Conservation (phyloP, 2,329 filamentous ascomycete genomes). For the Leptographium procerum region DNA sequence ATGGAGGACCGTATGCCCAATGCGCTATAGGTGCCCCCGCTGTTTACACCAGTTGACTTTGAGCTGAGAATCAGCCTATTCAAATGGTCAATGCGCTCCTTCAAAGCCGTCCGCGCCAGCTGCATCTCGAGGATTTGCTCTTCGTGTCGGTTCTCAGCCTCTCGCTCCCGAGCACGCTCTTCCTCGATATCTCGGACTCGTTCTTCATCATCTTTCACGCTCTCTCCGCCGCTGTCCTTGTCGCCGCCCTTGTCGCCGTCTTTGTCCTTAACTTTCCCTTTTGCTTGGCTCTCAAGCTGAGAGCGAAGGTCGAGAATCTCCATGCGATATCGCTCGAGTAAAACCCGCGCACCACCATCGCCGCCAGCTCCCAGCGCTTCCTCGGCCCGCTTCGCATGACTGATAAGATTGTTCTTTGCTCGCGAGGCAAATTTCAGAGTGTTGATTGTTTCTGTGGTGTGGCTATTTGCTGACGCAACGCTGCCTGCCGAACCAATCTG, state of each 20-base stretch:
- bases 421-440: slow-evolving; percentile 94
- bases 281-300: slow-evolving; percentile 76
- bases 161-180: slow-evolving; percentile 62
- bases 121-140: slow-evolving; percentile 99
- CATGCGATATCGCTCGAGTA: slow-evolving; percentile 86
- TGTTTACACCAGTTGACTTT: slow-evolving; percentile 89
- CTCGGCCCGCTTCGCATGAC: slow-evolving; percentile 88
- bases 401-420: slow-evolving; percentile 96
- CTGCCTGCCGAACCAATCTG: slow-evolving; percentile 72
- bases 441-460: slow-evolving; percentile 83
- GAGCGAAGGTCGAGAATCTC: slow-evolving; percentile 75
- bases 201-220: slow-evolving; percentile 47
- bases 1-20: slow-evolving; percentile 59
- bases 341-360: slow-evolving; percentile 76
- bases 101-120: slow-evolving; percentile 84
- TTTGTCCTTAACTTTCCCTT: slow-evolving; percentile 41
- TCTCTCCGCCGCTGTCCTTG: too few relatives aligned
- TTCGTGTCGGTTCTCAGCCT: slow-evolving; percentile 78
- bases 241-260: background rate
- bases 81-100: slow-evolving; percentile 93
- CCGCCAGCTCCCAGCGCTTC: slow-evolving; percentile 70
- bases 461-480: slow-evolving; percentile 56
- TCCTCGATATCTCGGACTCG: slow-evolving; percentile 54
- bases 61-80: slow-evolving; percentile 92
- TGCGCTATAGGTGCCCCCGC: slow-evolving; percentile 58